A percentile compares a stretch with the other conserved stretches of the same genome.
Conservation (phyloP, 2,329 filamentous ascomycete genomes). For the Calonectria pseudoreteaudii region DNA sequence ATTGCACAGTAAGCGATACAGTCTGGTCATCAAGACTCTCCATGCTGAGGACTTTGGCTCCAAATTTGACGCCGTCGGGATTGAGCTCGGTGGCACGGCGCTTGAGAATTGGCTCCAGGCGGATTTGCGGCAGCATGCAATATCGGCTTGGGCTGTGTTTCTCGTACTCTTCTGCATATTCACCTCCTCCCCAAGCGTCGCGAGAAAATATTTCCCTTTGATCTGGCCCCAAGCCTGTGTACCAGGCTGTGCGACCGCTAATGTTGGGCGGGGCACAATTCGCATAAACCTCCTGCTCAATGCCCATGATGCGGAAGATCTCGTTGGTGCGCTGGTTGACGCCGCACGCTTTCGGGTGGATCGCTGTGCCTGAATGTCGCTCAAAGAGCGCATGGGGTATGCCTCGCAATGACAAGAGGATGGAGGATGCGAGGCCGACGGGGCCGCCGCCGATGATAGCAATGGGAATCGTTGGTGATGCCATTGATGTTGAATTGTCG, state of each 20-base stretch:
- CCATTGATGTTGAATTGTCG: neutral
- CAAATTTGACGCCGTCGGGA: neutral
- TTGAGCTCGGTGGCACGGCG: slow-evolving; percentile 6
- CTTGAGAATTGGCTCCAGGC: slow-evolving; percentile 9
- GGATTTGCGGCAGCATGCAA: slow-evolving; percentile 11
- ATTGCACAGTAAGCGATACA: neutral
- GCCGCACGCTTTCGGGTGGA: slow-evolving; percentile 12
- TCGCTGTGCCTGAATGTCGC: slow-evolving; percentile 1
- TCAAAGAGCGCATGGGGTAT: slow-evolving; percentile 9
- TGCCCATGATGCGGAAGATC: slow-evolving; percentile 10
- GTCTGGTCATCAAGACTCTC: neutral
- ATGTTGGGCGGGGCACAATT: neutral
- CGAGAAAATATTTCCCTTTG: slow-evolving; percentile 9
- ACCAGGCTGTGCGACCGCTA: neutral
- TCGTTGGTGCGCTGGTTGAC: slow-evolving; percentile 17
- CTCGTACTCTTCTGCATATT: neutral
- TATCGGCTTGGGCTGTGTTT: slow-evolving; percentile 1
- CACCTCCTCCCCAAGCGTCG: slow-evolving; percentile 8
- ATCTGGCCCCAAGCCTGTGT: neutral
- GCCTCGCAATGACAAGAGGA: slow-evolving; percentile 1
- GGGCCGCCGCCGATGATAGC: slow-evolving; percentile 11
- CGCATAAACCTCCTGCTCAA: slow-evolving; percentile 9
- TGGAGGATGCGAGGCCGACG: slow-evolving; percentile 1
- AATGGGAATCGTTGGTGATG: neutral
- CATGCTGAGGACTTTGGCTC: neutral